These are phyloP conservation scores for Thraustotheca clavata DNA, from an alignment of 352 stramenopile genomes.

Conservation along the genomic window DNA sequence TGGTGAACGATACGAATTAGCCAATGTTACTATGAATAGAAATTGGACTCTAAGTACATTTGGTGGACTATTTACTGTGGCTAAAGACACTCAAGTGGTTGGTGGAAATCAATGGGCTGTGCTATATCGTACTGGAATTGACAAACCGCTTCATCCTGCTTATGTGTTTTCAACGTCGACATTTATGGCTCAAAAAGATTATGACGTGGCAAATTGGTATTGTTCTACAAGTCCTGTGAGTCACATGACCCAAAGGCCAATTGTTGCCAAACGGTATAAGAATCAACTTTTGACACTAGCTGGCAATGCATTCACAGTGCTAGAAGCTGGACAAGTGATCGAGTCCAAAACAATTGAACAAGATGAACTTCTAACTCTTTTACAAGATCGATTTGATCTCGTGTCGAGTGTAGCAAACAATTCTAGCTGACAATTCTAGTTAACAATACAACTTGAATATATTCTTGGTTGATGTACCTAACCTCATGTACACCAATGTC, in stretches of 20 bases:
- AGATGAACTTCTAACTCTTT: not conserved
- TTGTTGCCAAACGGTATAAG: not conserved
- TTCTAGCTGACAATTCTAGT: too few relatives aligned
- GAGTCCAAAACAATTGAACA: not conserved
- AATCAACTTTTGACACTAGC: not conserved
- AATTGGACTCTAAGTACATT: not conserved
- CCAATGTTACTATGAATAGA: not conserved
- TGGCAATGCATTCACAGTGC: not conserved
- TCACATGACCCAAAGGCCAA: not conserved
- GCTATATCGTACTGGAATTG: not conserved
- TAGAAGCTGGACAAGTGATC: not conserved
- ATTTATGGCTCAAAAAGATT: conserved; percentile 11
- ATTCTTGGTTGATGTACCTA: too few relatives aligned
- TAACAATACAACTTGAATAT: too few relatives aligned
- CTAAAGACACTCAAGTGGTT: not conserved
- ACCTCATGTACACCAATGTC: too few relatives aligned
- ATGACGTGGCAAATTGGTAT: conserved; percentile 16
- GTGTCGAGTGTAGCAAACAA: too few relatives aligned
- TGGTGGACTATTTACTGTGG: not conserved
- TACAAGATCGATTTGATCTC: not conserved
- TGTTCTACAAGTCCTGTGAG: not conserved
- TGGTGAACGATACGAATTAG: not conserved
- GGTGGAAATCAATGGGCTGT: not conserved
- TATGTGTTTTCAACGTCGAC: conserved; percentile 7
- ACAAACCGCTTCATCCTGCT: not conserved